Conservation (phyloP, 148 eudicot genomes). For the Fagopyrum homotropicum region DNA sequence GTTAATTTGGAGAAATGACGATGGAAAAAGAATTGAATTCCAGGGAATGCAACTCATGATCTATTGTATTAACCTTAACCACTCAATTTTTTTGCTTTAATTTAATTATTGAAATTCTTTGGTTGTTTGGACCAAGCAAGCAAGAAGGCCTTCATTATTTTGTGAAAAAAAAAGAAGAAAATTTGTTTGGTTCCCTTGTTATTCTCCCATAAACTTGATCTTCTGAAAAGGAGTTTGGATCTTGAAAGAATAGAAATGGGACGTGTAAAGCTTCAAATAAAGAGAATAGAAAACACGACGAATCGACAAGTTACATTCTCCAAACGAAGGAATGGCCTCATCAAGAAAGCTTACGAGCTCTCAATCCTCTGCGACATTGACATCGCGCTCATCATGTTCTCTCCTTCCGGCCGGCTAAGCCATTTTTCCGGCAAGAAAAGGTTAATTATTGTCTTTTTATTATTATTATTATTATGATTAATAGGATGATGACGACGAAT, state of each 20-base stretch:
- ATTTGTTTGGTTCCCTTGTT: neutral
- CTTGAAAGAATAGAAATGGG: constrained; percentile 36
- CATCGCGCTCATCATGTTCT: constrained; percentile 69
- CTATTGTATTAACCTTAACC: neutral
- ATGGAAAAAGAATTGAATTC: neutral
- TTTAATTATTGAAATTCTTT: neutral
- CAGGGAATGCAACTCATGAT: neutral
- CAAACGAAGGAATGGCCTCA: constrained; percentile 77
- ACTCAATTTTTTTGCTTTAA: neutral
- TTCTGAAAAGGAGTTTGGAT: neutral
- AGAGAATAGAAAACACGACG: constrained; percentile 60
- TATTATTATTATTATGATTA: neutral
- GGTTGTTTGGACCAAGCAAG: neutral
- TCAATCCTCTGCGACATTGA: constrained; percentile 77
- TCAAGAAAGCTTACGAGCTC: constrained; percentile 76
- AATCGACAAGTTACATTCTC: constrained; percentile 87
- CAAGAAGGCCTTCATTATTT: neutral
- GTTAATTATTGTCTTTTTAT: constrained; percentile 8
- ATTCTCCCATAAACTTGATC: neutral
- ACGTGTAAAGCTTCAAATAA: constrained; percentile 65
- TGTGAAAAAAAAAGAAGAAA: neutral
- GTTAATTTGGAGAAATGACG: neutral
- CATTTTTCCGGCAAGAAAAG: constrained; percentile 68
- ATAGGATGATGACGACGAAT: no score
- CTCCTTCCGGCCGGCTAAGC: constrained; percentile 63